Evolutionary conservation across 768 basidiomycete genomes (phyloP).

Genomic region (Chalciporus sphaerocephalus): DNA sequence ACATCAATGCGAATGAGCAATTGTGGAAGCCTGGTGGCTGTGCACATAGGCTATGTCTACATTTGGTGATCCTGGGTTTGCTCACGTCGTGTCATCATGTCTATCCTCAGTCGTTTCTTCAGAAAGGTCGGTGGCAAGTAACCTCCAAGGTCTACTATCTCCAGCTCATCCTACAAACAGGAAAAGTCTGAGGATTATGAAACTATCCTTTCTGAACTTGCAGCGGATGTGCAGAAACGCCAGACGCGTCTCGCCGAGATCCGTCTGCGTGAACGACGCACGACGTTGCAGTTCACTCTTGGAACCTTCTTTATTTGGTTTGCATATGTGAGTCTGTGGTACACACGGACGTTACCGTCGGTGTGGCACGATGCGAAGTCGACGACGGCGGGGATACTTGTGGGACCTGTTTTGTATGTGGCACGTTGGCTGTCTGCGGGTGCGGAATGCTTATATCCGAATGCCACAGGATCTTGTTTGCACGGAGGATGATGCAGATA

Average conservation of each 20-base stretch:
- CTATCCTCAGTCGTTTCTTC: constrained; percentile 29
- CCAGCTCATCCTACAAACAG: constrained; percentile 7
- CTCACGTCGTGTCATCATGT: constrained; percentile 20
- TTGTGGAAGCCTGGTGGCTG: too few relatives aligned
- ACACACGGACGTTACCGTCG: constrained; percentile 51
- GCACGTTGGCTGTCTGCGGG: background rate
- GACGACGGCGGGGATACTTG: constrained; percentile 49
- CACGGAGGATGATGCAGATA: constrained; percentile 73
- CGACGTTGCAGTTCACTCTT: constrained; percentile 71
- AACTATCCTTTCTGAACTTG: constrained; percentile 61
- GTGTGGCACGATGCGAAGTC: constrained; percentile 24
- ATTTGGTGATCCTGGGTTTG: constrained; percentile 12
- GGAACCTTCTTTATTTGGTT: constrained; percentile 76
- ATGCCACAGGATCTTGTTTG: constrained; percentile 59
- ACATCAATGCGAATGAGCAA: too few relatives aligned
- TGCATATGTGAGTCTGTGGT: constrained; percentile 71
- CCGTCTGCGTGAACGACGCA: constrained; percentile 75
- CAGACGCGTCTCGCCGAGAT: constrained; percentile 76
- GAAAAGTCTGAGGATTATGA: constrained; percentile 63
- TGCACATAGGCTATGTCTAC: constrained; percentile 11
- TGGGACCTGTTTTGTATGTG: constrained; percentile 78
- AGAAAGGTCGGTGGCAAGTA: constrained; percentile 22
- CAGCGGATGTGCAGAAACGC: constrained; percentile 65
- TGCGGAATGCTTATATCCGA: background rate
- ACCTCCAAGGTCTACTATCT: background rate